phyloP scores from a whole-genome alignment of 352 stramenopile species.

The Phytophthora cryptogea region DNA sequence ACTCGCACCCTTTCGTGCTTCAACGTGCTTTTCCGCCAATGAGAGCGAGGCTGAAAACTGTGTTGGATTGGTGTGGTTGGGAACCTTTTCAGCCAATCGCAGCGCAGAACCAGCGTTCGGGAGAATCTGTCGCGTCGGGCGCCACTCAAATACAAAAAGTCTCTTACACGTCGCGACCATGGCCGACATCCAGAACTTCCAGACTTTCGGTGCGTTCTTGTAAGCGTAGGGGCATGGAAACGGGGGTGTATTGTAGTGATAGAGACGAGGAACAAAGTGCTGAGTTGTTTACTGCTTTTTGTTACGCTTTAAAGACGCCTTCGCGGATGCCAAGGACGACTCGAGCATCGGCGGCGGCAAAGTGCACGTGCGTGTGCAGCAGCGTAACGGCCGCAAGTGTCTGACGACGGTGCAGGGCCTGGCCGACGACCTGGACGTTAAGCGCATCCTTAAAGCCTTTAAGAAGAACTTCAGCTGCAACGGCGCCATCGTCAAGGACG shows the following conservation, averaged over 20 bases:
- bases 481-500: slow-evolving; percentile 98
- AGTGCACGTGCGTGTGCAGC: slow-evolving; percentile 99
- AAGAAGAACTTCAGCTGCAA: slow-evolving; percentile 99
- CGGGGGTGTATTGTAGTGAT: neutral
- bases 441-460: slow-evolving; percentile 99
- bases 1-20: slow-evolving; percentile 39
- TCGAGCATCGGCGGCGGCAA: slow-evolving; percentile 86
- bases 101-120: slow-evolving; percentile 5
- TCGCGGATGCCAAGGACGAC: slow-evolving; percentile 89
- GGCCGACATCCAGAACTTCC: slow-evolving; percentile 90
- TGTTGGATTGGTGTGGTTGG: slow-evolving; percentile 10
- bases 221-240: neutral
- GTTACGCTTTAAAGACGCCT: slow-evolving; percentile 64
- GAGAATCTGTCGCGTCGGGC: slow-evolving; percentile 16
- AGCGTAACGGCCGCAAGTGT: slow-evolving; percentile 99
- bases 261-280: slow-evolving; percentile 3
- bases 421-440: slow-evolving; percentile 98
- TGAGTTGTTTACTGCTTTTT: slow-evolving; percentile 16
- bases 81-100: slow-evolving; percentile 32
- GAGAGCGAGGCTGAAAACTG: neutral
- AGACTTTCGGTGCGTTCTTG: slow-evolving; percentile 80
- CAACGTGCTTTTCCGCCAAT: slow-evolving; percentile 35
- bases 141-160: slow-evolving; percentile 48
- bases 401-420: slow-evolving; percentile 99
- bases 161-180: slow-evolving; percentile 41